Evolutionary conservation across 2,329 filamentous ascomycete species (phyloP), one percentile per base, ranked within the genome.

Genomic region (Talaromyces albobiverticillius): DNA sequence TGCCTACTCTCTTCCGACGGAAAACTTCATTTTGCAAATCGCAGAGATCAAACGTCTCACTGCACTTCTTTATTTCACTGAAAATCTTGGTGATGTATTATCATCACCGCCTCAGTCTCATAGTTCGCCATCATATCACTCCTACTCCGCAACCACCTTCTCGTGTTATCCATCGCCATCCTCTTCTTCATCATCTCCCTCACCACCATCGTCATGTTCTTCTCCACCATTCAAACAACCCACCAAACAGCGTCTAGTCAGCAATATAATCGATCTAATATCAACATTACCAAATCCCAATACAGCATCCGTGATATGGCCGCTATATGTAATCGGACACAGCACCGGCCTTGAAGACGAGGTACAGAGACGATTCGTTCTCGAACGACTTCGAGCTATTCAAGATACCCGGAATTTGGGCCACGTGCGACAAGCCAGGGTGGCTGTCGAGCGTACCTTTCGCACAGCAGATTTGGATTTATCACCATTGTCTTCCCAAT

Each of bases 11-110:
- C 22, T 40, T 4, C 49, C 59, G 13, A 53, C 59, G 34, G 40
- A 55, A 8, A 60, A 62, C 14, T 60, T 67, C 13, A 46, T 60
- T 25, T 16, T 55, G 16, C 57, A 47, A 8, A 64, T 67, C 18
- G 67, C 64, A 3, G 61, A 68, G 25, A 61, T 59, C 7, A 70
- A 70, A 54, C 59, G 64, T 7, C 56, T 67, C 2, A 59, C 65
- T 3, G 62, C 66, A 4, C 51, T 69, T 6, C 56, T 70, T 8
- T 69, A 70, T 55, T 60, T 68, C 2, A 56, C 48, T 7, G 60
- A 64, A 23, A 55, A 59, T 3, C 40, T 51, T n/a, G 57, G 62
- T 2, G 47, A 55, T 25, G 26, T 55, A 11, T 31, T 55, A 25
- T 32, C 47, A 8, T 43, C 41, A 13, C 29, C 52, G n/a, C 20